Percentiles rank a stretch among this genome's conserved stretches.
Evolutionary conservation across 257 asterid genomes (phyloP).

Genomic region (Solanum arcanum): DNA sequence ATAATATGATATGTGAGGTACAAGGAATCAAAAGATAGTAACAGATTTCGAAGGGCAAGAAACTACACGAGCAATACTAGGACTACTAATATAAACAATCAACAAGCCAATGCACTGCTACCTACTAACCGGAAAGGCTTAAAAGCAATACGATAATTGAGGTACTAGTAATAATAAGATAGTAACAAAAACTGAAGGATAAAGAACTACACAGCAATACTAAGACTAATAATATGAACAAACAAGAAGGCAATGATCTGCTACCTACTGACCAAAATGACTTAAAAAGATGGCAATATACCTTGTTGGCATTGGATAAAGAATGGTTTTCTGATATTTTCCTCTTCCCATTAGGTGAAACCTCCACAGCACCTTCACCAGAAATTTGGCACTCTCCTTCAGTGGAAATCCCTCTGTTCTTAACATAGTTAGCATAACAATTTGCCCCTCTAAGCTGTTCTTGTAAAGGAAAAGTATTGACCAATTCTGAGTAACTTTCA

Average conservation of each 20-base stretch:
- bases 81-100: neutral
- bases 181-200: neutral
- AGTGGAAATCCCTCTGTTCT: constrained; percentile 2
- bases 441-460: constrained; percentile 20
- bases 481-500: constrained; percentile 53
- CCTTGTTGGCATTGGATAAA: constrained; percentile 25
- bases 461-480: constrained; percentile 25
- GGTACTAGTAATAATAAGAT: neutral
- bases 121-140: neutral
- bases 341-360: constrained; percentile 50
- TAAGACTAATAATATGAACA: neutral
- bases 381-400: constrained; percentile 24
- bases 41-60: neutral
- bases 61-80: neutral
- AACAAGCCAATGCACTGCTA: neutral
- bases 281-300: neutral
- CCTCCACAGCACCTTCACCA: constrained; percentile 23
- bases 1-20: neutral
- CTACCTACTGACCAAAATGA: neutral
- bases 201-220: neutral
- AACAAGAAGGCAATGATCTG: neutral
- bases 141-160: neutral
- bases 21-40: neutral
- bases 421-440: constrained; percentile 14
- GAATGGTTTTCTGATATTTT: constrained; percentile 36